Conservation (phyloP, 371 early-diverging fungal genomes). For the Mortierella sp. region DNA sequence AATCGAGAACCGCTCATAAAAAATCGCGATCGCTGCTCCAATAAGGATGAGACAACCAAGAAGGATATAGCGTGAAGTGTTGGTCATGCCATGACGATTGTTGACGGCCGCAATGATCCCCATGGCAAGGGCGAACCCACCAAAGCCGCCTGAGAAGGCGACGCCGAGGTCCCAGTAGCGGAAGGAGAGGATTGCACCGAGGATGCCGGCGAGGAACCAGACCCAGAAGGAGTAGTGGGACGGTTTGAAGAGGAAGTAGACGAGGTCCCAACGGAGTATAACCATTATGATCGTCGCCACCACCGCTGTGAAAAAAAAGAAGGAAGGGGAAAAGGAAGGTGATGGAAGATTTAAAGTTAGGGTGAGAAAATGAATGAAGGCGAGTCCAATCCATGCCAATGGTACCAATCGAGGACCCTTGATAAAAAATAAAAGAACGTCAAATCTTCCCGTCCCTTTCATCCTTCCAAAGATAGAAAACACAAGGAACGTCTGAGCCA, state of each 20-base stretch:
- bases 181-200: conserved; percentile 35
- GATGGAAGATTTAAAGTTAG: not conserved
- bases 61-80: conserved; percentile 19
- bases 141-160: conserved; percentile 42
- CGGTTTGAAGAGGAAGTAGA: conserved; percentile 33
- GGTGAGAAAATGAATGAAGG: no score
- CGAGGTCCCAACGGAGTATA: conserved; percentile 21
- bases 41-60: conserved; percentile 20
- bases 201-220: conserved; percentile 34
- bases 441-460: no score
- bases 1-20: conserved; percentile 43
- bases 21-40: conserved; percentile 29
- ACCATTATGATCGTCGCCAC: conserved; percentile 23
- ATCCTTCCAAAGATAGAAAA: conserved; percentile 8
- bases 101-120: conserved; percentile 43
- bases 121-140: conserved; percentile 48
- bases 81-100: conserved; percentile 2
- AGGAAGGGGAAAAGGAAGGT: not conserved
- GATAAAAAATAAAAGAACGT: not conserved
- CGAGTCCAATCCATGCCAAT: not conserved
- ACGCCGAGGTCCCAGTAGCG: conserved; percentile 50
- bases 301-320: conserved; percentile 19
- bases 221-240: conserved; percentile 37
- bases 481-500: not conserved
- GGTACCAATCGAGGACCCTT: not conserved